Conservation (phyloP, 1,139 yeast genomes). For the Protomyces pachydermus region DNA sequence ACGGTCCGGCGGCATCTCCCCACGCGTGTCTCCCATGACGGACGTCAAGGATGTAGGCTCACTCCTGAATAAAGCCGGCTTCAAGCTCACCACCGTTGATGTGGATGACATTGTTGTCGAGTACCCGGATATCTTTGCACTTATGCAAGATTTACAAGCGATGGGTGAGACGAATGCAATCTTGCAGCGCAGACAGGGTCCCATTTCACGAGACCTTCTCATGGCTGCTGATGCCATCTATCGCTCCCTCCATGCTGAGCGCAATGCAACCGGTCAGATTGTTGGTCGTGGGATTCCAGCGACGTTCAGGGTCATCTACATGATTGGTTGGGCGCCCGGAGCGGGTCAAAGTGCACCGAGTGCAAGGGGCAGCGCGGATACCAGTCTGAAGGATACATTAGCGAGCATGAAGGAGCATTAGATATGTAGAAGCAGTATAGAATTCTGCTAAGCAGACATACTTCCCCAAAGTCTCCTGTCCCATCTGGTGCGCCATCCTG, state of each 20-base stretch:
- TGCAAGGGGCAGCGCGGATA: constrained; percentile 64
- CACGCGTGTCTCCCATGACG: constrained; percentile 75
- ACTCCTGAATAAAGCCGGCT: constrained; percentile 67
- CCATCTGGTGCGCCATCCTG: neutral
- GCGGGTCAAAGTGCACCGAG: constrained; percentile 66
- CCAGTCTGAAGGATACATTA: constrained; percentile 54
- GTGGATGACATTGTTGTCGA: constrained; percentile 78
- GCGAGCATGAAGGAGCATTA: constrained; percentile 6
- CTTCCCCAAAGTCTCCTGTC: too few species aligned
- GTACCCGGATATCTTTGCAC: constrained; percentile 66
- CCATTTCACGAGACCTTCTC: constrained; percentile 61
- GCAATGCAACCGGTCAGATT: constrained; percentile 39
- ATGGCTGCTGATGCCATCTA: constrained; percentile 75
- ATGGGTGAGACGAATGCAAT: constrained; percentile 87
- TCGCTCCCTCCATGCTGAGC: constrained; percentile 62
- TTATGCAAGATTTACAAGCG: constrained; percentile 64
- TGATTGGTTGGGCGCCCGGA: constrained; percentile 87
- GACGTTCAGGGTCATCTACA: constrained; percentile 68
- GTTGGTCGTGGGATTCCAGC: constrained; percentile 40
- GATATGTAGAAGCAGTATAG: neutral
- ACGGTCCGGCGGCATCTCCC: constrained; percentile 71
- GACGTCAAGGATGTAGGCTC: constrained; percentile 73
- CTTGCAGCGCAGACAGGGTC: constrained; percentile 43
- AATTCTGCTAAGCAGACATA: too few species aligned
- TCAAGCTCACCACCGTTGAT: constrained; percentile 74